Evolutionary conservation across 345 rosid species (phyloP).

Genomic region (Eucalyptus sp.): DNA sequence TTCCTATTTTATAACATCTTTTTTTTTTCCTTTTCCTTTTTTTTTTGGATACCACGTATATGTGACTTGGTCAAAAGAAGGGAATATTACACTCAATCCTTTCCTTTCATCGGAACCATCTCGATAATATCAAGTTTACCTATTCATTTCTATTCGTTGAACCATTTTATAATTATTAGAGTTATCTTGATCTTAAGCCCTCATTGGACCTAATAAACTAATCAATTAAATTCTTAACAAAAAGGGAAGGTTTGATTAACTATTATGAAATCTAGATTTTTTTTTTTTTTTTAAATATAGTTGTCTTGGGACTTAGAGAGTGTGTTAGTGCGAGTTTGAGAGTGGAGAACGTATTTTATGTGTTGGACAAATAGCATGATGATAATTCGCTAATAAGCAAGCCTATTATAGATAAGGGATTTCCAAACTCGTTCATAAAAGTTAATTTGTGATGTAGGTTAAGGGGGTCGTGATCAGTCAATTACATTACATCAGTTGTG

Average conservation of each 20-base stretch:
- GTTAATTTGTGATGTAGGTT: background rate
- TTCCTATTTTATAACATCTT: too few species aligned
- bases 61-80: background rate
- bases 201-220: background rate
- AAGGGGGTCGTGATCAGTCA: background rate
- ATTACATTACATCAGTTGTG: background rate
- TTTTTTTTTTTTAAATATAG: background rate
- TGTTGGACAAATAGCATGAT: background rate
- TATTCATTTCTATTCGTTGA: background rate
- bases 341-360: too few species aligned
- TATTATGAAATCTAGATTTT: background rate
- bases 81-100: too few species aligned
- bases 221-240: background rate
- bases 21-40: fast-evolving
- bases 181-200: background rate
- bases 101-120: background rate
- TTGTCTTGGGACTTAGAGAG: background rate
- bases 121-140: background rate
- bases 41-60: background rate
- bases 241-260: background rate
- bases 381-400: background rate
- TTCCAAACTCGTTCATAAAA: background rate
- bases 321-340: background rate
- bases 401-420: background rate
- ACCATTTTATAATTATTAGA: background rate